A percentile compares a stretch with the other conserved stretches of the same genome.
These are phyloP conservation scores for Colletotrichum sp. DNA, from an alignment of 2,329 filamentous ascomycete genomes.

Conservation along the genomic window DNA sequence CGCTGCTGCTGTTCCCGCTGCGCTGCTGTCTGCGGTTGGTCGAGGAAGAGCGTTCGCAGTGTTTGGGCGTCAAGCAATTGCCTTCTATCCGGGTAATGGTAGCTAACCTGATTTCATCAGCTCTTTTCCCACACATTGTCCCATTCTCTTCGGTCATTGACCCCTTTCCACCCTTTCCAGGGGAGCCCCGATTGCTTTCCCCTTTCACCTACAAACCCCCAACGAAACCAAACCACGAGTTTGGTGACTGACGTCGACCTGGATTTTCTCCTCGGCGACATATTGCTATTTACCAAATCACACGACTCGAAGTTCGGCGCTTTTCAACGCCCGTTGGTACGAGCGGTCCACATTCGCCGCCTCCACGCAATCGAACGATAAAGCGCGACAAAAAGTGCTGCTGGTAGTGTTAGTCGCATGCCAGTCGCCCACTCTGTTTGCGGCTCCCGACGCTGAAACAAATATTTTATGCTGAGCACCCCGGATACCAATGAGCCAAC, in stretches of 20 bases:
- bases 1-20: not conserved
- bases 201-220: not conserved
- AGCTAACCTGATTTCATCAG: constrained; percentile 10
- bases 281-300: not conserved
- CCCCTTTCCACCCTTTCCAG: constrained; percentile 10
- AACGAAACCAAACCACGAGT: not conserved
- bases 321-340: not conserved
- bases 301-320: not conserved
- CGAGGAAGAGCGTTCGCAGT: not conserved
- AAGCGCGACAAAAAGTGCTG: constrained; percentile 13
- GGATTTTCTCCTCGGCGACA: not conserved
- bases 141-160: not conserved
- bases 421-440: not conserved
- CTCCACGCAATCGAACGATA: not conserved
- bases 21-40: not conserved
- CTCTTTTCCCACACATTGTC: not conserved
- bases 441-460: constrained; percentile 16
- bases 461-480: constrained; percentile 14
- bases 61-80: constrained; percentile 3
- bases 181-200: not conserved
- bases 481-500: constrained; percentile 36
- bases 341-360: not conserved
- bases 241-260: not conserved
- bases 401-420: constrained; percentile 1
- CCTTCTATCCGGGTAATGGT: not conserved